Conservation (phyloP, 1,284 basidiomycete genomes). For the Ganoderma lucidum region DNA sequence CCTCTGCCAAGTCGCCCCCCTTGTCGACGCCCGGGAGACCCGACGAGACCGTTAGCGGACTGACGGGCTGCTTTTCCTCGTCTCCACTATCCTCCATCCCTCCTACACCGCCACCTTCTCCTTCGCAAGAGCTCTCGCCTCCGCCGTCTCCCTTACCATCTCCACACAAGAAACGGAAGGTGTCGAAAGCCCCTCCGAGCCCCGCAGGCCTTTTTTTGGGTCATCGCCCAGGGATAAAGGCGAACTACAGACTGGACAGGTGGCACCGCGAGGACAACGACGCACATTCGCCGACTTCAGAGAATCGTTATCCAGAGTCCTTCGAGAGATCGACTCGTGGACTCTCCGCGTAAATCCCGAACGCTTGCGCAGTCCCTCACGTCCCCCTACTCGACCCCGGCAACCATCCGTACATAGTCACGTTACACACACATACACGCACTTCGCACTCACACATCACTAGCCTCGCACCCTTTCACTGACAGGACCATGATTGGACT, state of each 20-base stretch:
- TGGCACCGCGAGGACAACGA: background rate
- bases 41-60: constrained; percentile 12
- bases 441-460: background rate
- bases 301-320: constrained; percentile 13
- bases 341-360: background rate
- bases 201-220: constrained; percentile 16
- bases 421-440: background rate
- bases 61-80: constrained; percentile 22
- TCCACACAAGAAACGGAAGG: constrained; percentile 10
- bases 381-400: background rate
- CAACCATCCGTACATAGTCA: background rate
- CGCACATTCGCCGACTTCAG: constrained; percentile 16
- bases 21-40: constrained; percentile 14
- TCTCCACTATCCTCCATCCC: constrained; percentile 22
- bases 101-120: constrained; percentile 9
- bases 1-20: constrained; percentile 6
- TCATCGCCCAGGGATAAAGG: constrained; percentile 15
- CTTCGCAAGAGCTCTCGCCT: constrained; percentile 14
- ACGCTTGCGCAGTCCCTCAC: background rate
- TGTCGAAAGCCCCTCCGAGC: background rate
- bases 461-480: constrained; percentile 6
- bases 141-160: constrained; percentile 16
- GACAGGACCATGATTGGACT: constrained; percentile 3
- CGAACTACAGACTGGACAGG: background rate
- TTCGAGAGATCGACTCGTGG: constrained; percentile 8